These are phyloP conservation scores for Trichoderma asperellum DNA, from an alignment of 2,329 filamentous ascomycete species.

Conservation along the genomic window DNA sequence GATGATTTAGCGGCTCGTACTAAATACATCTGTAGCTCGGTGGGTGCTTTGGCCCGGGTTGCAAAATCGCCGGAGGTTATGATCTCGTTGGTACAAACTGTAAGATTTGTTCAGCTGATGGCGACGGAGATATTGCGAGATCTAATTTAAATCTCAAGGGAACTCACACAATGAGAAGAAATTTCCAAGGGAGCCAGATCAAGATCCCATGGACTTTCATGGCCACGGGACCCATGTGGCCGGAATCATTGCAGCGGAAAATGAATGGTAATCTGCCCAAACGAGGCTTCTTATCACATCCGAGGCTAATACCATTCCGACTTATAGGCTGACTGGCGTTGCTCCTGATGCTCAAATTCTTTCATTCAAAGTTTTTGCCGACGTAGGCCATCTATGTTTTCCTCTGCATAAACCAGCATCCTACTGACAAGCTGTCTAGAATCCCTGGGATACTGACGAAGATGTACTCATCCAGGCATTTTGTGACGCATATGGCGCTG, in stretches of 20 bases:
- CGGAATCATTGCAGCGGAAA: conserved; percentile 54
- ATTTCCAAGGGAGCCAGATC: conserved; percentile 41
- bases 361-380: conserved; percentile 50
- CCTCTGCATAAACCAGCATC: neutral
- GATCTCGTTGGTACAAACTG: conserved; percentile 44
- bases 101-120: conserved; percentile 29
- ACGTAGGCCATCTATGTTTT: conserved; percentile 30
- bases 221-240: conserved; percentile 43
- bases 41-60: conserved; percentile 46
- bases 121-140: too few relatives aligned
- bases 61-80: conserved; percentile 45
- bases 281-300: neutral
- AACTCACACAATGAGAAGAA: conserved; percentile 38
- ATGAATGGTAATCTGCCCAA: conserved; percentile 37
- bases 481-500: conserved; percentile 44
- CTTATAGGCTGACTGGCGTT: conserved; percentile 48
- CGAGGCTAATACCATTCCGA: neutral
- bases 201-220: conserved; percentile 33
- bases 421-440: conserved; percentile 29
- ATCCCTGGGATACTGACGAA: conserved; percentile 40
- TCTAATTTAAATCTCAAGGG: conserved; percentile 33
- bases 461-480: conserved; percentile 44
- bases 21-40: conserved; percentile 39
- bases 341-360: conserved; percentile 51
- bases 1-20: neutral